phyloP scores from a whole-genome alignment of 305 asterid genomes.

The Fraxinus xanthoxyloides region DNA sequence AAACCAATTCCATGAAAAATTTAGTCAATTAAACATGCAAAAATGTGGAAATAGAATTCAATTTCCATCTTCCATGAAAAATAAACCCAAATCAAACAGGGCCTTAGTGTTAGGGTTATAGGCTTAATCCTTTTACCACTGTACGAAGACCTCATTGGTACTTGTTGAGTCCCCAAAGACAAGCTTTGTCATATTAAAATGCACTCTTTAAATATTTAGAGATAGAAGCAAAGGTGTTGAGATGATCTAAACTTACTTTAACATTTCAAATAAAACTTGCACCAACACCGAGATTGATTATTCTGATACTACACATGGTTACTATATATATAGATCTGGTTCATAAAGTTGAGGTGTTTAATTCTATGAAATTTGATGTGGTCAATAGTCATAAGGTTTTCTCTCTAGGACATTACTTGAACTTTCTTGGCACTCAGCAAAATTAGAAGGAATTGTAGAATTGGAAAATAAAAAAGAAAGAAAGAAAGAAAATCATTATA shows the following conservation, averaged over 20 bases:
- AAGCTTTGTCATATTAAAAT: background rate
- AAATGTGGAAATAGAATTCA: no score
- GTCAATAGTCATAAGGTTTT: background rate
- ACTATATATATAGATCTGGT: background rate
- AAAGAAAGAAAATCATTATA: background rate
- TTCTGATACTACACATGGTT: background rate
- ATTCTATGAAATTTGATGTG: background rate
- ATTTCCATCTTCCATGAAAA: no score
- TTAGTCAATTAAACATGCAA: no score
- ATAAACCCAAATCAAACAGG: no score
- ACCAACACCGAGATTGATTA: background rate
- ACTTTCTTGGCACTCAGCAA: background rate
- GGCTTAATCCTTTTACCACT: background rate
- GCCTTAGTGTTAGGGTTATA: background rate
- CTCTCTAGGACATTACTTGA: background rate
- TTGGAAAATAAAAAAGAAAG: background rate
- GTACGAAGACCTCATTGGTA: background rate
- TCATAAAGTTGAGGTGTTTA: background rate
- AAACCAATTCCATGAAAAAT: no score
- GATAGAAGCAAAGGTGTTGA: background rate
- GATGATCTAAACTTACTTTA: background rate
- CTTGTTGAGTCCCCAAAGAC: background rate
- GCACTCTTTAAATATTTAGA: background rate
- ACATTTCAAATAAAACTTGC: background rate
- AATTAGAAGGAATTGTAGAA: background rate